A percentile compares a stretch with the other conserved stretches of the same genome.
These are phyloP conservation scores for Aspergillus haitiensis DNA, from an alignment of 495 filamentous ascomycete genomes.

Conservation along the genomic window DNA sequence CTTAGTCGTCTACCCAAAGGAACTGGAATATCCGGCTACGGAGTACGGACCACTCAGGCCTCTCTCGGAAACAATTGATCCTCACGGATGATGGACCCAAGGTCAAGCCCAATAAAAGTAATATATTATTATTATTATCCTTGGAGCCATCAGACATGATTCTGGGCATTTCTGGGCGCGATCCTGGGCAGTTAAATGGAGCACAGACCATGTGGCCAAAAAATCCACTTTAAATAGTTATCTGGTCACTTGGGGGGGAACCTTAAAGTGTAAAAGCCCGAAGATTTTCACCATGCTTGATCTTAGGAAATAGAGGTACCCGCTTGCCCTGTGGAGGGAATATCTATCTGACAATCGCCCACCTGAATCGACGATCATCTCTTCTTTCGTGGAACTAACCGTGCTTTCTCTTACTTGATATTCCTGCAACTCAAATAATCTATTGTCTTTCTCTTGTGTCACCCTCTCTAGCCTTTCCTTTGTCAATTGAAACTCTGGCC, in stretches of 20 bases:
- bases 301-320: constrained; percentile 19
- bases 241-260: constrained; percentile 15
- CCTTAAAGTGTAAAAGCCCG: constrained; percentile 20
- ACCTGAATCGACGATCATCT: constrained; percentile 20
- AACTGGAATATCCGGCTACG: background rate
- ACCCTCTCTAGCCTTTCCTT: background rate
- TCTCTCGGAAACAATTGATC: background rate
- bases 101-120: background rate
- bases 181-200: constrained; percentile 8
- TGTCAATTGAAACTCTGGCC: background rate
- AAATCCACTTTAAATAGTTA: constrained; percentile 1
- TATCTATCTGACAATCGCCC: constrained; percentile 23
- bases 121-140: background rate
- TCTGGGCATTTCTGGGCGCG: background rate
- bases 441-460: background rate
- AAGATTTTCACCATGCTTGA: constrained; percentile 22
- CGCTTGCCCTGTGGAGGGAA: constrained; percentile 19
- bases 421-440: constrained; percentile 6
- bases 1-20: constrained; percentile 1
- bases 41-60: background rate
- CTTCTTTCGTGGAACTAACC: constrained; percentile 16
- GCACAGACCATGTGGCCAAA: constrained; percentile 18
- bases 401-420: constrained; percentile 3
- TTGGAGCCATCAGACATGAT: background rate
- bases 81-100: background rate